Evolutionary conservation across 306 rosid genomes (phyloP).

Genomic region (Sesbania bispinosa): DNA sequence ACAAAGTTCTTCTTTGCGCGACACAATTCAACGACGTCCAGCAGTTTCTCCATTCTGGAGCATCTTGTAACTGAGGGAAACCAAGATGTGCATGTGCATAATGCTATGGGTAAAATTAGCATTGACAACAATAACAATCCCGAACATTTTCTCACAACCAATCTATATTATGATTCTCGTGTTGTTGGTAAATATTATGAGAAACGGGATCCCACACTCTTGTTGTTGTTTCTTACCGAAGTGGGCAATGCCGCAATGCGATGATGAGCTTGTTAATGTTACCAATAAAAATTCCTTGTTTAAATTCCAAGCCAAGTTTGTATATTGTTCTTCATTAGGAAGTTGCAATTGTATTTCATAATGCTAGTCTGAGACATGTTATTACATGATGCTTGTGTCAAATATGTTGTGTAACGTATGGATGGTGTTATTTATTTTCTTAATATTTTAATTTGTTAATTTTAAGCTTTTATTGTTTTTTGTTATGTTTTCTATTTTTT

Average conservation of each 20-base stretch:
- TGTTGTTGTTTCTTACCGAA: constrained; percentile 93
- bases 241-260: constrained; percentile 98
- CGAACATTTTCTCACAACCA: constrained; percentile 94
- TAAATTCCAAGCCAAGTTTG: constrained; percentile 91
- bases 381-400: constrained; percentile 32
- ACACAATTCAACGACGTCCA: too few relatives aligned
- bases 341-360: neutral
- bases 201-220: constrained; percentile 95
- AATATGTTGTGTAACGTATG: constrained; percentile 98
- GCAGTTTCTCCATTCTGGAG: too few relatives aligned
- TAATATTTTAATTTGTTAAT: too few relatives aligned
- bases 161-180: constrained; percentile 95
- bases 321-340: constrained; percentile 2
- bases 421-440: too few relatives aligned
- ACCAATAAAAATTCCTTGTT: constrained; percentile 90
- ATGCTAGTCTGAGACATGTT: neutral
- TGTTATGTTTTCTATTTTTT: too few relatives aligned
- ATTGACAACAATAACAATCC: constrained; percentile 96
- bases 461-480: too few relatives aligned
- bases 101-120: constrained; percentile 93
- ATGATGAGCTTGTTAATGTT: constrained; percentile 87
- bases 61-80: constrained; percentile 99
- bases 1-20: too few relatives aligned
- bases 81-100: constrained; percentile 96
- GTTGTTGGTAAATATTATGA: constrained; percentile 97